A percentile compares a stretch with the other conserved stretches of the same genome.
These are phyloP conservation scores for Lagenidium sp. DNA, from an alignment of 352 stramenopile genomes.

Conservation along the genomic window DNA sequence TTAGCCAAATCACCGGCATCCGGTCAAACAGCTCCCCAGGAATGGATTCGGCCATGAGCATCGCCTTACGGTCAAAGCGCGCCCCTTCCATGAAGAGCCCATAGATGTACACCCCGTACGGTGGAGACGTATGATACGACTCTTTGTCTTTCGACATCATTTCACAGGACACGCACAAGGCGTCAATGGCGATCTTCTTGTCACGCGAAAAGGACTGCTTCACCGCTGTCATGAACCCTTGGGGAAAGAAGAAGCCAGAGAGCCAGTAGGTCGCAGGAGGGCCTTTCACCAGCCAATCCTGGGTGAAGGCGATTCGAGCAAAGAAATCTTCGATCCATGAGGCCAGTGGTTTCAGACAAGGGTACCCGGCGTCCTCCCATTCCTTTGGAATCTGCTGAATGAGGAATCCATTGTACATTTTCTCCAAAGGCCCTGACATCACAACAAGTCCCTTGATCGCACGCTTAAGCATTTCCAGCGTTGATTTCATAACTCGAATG, in stretches of 20 bases:
- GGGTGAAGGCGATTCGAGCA: constrained; percentile 72
- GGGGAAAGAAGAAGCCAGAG: constrained; percentile 94
- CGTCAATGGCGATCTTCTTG: constrained; percentile 89
- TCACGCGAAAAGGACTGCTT: constrained; percentile 90
- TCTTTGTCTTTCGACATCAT: constrained; percentile 73
- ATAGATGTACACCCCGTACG: constrained; percentile 91
- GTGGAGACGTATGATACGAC: constrained; percentile 38
- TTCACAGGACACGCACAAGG: constrained; percentile 78
- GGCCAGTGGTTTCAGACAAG: constrained; percentile 87
- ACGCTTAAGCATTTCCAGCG: constrained; percentile 80
- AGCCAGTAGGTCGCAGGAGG: constrained; percentile 86
- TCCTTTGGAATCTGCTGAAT: constrained; percentile 83
- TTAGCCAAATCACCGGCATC: constrained; percentile 91
- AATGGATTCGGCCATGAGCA: constrained; percentile 83
- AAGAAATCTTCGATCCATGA: constrained; percentile 93
- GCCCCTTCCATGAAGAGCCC: constrained; percentile 94
- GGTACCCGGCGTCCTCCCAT: constrained; percentile 88
- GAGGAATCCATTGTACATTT: constrained; percentile 90
- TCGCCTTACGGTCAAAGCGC: constrained; percentile 68
- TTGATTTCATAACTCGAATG: constrained; percentile 79
- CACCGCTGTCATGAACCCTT: constrained; percentile 93
- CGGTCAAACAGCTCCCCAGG: constrained; percentile 85
- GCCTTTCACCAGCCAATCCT: constrained; percentile 76
- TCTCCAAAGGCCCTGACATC: constrained; percentile 85
- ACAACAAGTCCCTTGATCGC: constrained; percentile 88